Evolutionary conservation across 257 asterid species (phyloP), one percentile per base, ranked within the genome.

Genomic region (Lycium barbarum): DNA sequence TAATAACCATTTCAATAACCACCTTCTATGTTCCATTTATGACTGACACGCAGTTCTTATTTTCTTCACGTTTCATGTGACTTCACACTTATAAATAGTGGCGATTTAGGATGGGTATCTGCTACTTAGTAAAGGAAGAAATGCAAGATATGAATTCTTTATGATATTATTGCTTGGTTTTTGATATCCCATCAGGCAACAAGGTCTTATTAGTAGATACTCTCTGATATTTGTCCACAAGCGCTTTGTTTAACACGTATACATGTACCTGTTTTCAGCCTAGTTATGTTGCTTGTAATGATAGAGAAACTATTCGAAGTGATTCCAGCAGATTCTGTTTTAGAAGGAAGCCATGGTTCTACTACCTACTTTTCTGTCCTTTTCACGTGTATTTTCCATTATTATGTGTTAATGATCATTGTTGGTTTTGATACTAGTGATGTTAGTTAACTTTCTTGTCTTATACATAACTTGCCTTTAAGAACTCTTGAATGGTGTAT

Each of bases 1-100:
- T 97, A 95, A 84, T 58, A 35, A 79, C 66, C 86, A 12, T 80
- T 61, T 43, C 51, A 51, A 26, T 53, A 2, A 22, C 82, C 47
- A 76, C 47, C 63, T 53, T 14, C 82, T 13, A 4, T 13, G 33
- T 53, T 33, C 63, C 22, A 20, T 26, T 8, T 78, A 33, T 14
- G 53, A 33, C 9, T 78, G 65, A 53, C 47, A 53, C 26, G 14
- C 82, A 26, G 47, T 53, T 78, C 45, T 53, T 78, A 14, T 78
- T 51, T 53, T 76, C 63, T 51, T 76, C 4, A 53, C 62, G 51
- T 51, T 51, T 78, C 65, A 26, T 53, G 82, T 26, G 26, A 53
- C 63, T 53, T 78, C 47, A 53, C 47, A 26, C 33, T 78, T 78
- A 14, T 26, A 36, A 68, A 15, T 36, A 17, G 54, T 70, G 5